These are phyloP conservation scores for Cryphonectria parasitica DNA, from an alignment of 2,329 filamentous ascomycete species.

Conservation along the genomic window DNA sequence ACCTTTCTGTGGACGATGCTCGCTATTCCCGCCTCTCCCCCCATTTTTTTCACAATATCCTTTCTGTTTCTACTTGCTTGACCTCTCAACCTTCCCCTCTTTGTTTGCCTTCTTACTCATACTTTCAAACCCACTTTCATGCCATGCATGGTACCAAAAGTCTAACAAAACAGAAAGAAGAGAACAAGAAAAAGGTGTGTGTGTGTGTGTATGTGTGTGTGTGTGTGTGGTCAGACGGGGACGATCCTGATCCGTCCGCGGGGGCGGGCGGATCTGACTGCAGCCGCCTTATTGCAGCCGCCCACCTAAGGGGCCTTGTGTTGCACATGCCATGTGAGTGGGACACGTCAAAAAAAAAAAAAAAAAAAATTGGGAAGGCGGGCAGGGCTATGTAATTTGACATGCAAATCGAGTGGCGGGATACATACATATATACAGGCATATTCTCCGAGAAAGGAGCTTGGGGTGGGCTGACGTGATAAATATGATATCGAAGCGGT, in stretches of 20 bases:
- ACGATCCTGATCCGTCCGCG: background rate
- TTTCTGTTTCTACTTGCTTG: too few relatives aligned
- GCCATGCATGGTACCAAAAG: background rate
- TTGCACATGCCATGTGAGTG: background rate
- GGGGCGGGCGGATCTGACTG: background rate
- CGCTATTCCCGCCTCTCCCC: background rate
- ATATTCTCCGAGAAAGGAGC: too few relatives aligned
- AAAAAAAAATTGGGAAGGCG: too few relatives aligned
- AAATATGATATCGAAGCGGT: background rate
- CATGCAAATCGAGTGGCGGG: background rate
- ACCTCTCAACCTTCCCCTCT: too few relatives aligned
- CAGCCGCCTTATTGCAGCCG: slow-evolving; percentile 9
- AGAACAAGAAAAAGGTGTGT: too few relatives aligned
- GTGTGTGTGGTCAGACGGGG: background rate
- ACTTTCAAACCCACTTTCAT: too few relatives aligned
- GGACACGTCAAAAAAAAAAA: too few relatives aligned
- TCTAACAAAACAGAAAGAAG: too few relatives aligned
- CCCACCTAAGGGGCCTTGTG: background rate
- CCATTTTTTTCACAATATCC: background rate
- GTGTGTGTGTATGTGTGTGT: too few relatives aligned
- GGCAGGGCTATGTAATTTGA: background rate
- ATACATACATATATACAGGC: too few relatives aligned
- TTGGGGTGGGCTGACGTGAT: too few relatives aligned
- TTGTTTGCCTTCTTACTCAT: too few relatives aligned
- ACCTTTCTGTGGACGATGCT: background rate